Evolutionary conservation across 108 stramenopile genomes (phyloP), one percentile per base, ranked within the genome.

Genomic region (Discostella stelligeroides): DNA sequence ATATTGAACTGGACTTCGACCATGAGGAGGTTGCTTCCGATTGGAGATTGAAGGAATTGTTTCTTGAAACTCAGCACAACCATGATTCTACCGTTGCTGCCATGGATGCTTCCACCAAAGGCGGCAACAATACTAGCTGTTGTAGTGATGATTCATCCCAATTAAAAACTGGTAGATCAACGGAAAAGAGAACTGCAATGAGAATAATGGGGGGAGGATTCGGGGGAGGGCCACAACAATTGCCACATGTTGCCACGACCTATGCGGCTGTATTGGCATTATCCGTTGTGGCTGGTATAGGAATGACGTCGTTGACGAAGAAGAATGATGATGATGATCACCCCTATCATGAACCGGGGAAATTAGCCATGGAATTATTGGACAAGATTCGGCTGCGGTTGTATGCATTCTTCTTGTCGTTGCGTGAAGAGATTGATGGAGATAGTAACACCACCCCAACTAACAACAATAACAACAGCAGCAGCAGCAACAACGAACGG

Each of bases 211-310:
- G 69, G 17, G 97, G 98, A 14, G 98, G 98, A 13, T 99, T 96
- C 75, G 97, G 97, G 50, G 99, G 99, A 17, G 96, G 97, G 46
- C 94, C 96, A 12, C 62, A 60, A 8, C 98, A 98, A 82, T 72
- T 98, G 75, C 82, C 96, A 6, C 98, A 99, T 73, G 83, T 87
- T 15, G 99, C 99, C 3, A 92, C 99, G 3, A 97, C 97, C 10
- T 99, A 98, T 80, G 99, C 98, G 11, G 87, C 89, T 11, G 81
- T 96, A 2, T 51, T 92, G 39, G 41, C 88, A 0, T 72, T 96
- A 21, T 87, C 78, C 58, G 92, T 95, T 34, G 28, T 95, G 42
- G 81, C 87, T 7, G 75, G 68, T 60, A 47, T 56, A 15, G 14
- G 24, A 34, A 61, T 48, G 41, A 39, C 29, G 55, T 10, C 25